phyloP scores from a whole-genome alignment of 2,329 filamentous ascomycete species.

The Fusarium longipes region DNA sequence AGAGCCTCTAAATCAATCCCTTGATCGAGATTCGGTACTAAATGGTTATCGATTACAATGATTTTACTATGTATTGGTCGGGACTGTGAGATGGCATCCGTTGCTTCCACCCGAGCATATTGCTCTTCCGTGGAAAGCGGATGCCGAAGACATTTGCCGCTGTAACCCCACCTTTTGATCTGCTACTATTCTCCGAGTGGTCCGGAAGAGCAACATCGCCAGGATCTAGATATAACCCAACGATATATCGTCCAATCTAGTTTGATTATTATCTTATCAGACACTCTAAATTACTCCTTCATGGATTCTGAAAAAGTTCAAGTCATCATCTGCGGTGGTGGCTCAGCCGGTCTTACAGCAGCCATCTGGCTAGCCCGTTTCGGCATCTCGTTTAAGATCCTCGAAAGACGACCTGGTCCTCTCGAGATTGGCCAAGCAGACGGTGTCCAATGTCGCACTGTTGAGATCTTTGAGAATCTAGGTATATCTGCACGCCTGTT shows the following conservation, averaged over 20 bases:
- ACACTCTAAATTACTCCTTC: accelerated
- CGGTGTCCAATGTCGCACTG: conserved; percentile 68
- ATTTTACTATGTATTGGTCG: not conserved
- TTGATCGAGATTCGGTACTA: too few species aligned
- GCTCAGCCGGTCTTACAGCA: conserved; percentile 23
- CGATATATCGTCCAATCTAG: too few species aligned
- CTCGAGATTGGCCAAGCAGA: conserved; percentile 55
- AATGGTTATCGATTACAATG: too few species aligned
- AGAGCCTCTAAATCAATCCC: too few species aligned
- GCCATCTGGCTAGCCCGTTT: conserved; percentile 23
- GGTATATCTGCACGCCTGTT: conserved; percentile 72
- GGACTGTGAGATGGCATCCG: not conserved
- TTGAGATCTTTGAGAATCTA: conserved; percentile 79
- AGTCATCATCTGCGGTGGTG: conserved; percentile 21
- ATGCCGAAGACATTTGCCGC: conserved; percentile 19
- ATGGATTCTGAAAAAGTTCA: conserved; percentile 12
- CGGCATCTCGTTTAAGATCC: conserved; percentile 17
- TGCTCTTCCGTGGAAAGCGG: conserved; percentile 6
- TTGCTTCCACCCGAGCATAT: not conserved
- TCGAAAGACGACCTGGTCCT: conserved; percentile 3
- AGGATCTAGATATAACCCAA: conserved; percentile 1
- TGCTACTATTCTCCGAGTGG: not conserved
- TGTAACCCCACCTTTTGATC: not conserved
- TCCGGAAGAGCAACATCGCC: not conserved
- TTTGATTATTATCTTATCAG: not conserved